Evolutionary conservation across 2,329 filamentous ascomycete species (phyloP), one percentile per base, ranked within the genome.

Genomic region (Elsinoe ampelina): DNA sequence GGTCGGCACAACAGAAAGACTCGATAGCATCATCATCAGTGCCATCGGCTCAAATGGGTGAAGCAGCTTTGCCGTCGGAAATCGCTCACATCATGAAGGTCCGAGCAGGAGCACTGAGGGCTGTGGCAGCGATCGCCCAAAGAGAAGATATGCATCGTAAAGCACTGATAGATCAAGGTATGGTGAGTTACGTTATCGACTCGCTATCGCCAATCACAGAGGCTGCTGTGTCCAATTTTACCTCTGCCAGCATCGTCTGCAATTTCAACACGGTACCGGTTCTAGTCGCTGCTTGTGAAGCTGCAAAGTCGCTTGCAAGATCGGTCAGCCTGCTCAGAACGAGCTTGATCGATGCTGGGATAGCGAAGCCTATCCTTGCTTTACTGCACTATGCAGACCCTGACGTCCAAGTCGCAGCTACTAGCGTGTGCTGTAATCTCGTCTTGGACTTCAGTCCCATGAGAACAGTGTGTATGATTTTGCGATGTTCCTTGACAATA

Each of bases 391-490:
- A 93, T 69, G 77, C 79, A 5, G 82, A 93, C 62, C 73, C 89
- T 32, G 84, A 92, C 54, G 84, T 97, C 3, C 86, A 91, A 67
- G 85, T 93, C 66, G 89, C 90, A 50, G 89, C 92, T 5, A 95
- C 89, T 0, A 85, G 87, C 35, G 85, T 86, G 5, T 81, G 95
- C 38, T 89, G 85, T 64, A 98, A 98, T 68, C 72, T 98, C 50
- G 80, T 95, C 5, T 77, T 90, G 47, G 89, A 95, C 61, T 88
- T 95, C 64, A 96, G 91, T 66, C 91, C 93, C 0, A 90, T 96
- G 82, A 85, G 89, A 70, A 84, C 89, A 68, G 89, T 92, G 70
- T 75, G 84, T 76, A 32, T 55, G 36, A 10, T 26, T 32, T 26
- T 43, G 39, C 20, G 32, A 26, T 47, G 30, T 26, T 34, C 30